phyloP scores from a whole-genome alignment of 768 basidiomycete species.

The Pleurotus ostreatus region DNA sequence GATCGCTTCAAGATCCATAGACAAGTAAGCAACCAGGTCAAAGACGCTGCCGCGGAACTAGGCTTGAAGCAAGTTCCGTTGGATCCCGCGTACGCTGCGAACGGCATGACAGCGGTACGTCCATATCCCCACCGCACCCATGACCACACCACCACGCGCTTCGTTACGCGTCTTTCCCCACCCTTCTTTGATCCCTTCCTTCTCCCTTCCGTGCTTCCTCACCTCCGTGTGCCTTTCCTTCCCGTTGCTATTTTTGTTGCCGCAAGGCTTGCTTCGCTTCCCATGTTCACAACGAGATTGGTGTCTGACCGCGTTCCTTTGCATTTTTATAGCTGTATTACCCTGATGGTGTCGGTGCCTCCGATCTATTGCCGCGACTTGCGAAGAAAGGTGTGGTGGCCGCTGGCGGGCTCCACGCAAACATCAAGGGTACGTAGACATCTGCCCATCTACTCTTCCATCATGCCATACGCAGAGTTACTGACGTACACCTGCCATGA shows the following conservation, averaged over 20 bases:
- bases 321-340: constrained; percentile 59
- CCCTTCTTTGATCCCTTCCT: constrained; percentile 1
- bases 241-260: no score
- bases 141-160: background rate
- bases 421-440: constrained; percentile 63
- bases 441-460: background rate
- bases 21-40: constrained; percentile 63
- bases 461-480: background rate
- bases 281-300: background rate
- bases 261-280: no score
- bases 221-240: no score
- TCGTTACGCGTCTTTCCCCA: background rate
- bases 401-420: constrained; percentile 84
- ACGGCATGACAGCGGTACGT: constrained; percentile 90
- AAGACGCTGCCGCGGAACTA: constrained; percentile 56
- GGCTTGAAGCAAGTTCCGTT: constrained; percentile 75
- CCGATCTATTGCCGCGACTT: constrained; percentile 76
- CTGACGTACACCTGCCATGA: background rate
- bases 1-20: constrained; percentile 78
- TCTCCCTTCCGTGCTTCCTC: background rate
- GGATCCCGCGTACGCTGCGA: constrained; percentile 63
- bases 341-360: constrained; percentile 74
- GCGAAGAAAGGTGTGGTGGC: constrained; percentile 70
- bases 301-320: background rate
- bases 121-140: background rate